Evolutionary conservation across 768 basidiomycete species (phyloP).

Genomic region (Ephemerocybe angulata): DNA sequence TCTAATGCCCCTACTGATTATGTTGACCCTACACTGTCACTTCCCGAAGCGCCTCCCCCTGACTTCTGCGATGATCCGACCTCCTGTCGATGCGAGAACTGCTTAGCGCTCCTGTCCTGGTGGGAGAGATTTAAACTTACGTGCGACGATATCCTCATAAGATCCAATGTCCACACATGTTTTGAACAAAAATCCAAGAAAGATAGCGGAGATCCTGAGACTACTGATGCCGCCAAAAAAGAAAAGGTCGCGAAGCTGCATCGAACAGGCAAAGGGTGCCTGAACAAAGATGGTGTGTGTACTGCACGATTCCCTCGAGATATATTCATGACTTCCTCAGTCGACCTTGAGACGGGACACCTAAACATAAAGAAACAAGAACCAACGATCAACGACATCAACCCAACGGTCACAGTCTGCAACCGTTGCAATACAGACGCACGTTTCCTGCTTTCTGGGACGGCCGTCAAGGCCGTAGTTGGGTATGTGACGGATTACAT

Average conservation of each 20-base stretch:
- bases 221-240: too few species aligned
- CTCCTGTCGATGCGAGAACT: neutral
- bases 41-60: neutral
- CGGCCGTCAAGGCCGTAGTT: slow-evolving; percentile 29
- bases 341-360: slow-evolving; percentile 24
- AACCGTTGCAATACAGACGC: slow-evolving; percentile 35
- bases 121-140: neutral
- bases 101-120: neutral
- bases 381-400: slow-evolving; percentile 29
- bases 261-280: slow-evolving; percentile 18
- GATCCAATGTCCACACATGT: slow-evolving; percentile 30
- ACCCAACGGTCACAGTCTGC: slow-evolving; percentile 24
- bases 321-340: slow-evolving; percentile 13
- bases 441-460: slow-evolving; percentile 30
- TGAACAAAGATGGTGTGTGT: slow-evolving; percentile 27
- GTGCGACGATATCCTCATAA: slow-evolving; percentile 24
- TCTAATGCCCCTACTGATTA: neutral
- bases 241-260: slow-evolving; percentile 9
- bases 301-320: slow-evolving; percentile 31
- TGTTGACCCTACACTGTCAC: neutral
- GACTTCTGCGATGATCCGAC: neutral
- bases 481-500: slow-evolving; percentile 37
- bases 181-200: slow-evolving; percentile 3
- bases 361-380: slow-evolving; percentile 30
- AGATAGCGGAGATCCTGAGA: slow-evolving; percentile 16